Conservation (phyloP, 305 asterid genomes). For the Salvia sclarea region DNA sequence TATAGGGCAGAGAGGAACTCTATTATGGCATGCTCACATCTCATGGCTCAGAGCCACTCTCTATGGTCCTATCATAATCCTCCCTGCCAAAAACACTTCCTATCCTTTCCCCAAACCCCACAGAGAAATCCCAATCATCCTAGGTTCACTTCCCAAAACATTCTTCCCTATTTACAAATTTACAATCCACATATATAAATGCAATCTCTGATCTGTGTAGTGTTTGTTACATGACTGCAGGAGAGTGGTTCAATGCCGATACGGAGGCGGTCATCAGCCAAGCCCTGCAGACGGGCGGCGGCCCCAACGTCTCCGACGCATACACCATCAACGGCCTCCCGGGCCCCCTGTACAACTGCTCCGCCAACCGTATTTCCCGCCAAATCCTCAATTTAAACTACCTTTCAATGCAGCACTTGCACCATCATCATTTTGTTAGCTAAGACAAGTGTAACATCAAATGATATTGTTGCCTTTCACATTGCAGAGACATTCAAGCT, state of each 20-base stretch:
- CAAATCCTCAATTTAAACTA: too few species aligned
- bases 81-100: constrained; percentile 21
- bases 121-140: constrained; percentile 27
- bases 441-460: too few species aligned
- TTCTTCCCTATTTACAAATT: neutral
- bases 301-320: constrained; percentile 39
- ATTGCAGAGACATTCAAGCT: constrained; percentile 30
- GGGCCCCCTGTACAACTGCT: constrained; percentile 33
- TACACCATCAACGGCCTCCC: too few species aligned
- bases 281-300: constrained; percentile 32
- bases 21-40: constrained; percentile 36
- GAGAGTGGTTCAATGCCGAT: constrained; percentile 42
- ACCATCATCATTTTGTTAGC: too few species aligned
- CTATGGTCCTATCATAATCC: constrained; percentile 31
- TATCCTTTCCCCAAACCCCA: constrained; percentile 39
- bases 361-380: constrained; percentile 25
- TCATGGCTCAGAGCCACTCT: constrained; percentile 37
- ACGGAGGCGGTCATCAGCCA: constrained; percentile 32
- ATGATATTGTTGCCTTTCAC: too few species aligned
- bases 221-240: constrained; percentile 6
- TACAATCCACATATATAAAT: neutral
- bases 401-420: too few species aligned
- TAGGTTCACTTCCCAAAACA: constrained; percentile 27
- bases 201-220: neutral
- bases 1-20: constrained; percentile 39